Conservation (phyloP, 139 green algal species). For the Penium margaritaceum region DNA sequence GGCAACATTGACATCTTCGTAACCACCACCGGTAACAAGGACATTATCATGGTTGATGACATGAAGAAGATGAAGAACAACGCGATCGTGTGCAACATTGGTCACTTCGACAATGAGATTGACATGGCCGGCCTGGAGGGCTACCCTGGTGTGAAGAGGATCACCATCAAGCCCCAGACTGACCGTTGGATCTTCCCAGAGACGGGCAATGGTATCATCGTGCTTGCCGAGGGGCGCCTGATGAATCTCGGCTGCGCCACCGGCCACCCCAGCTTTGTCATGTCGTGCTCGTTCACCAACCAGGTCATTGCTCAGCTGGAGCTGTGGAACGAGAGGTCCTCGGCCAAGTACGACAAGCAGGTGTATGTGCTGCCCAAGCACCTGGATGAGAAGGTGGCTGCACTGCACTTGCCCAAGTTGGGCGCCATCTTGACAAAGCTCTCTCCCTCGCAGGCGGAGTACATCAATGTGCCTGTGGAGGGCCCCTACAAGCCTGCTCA, state of each 20-base stretch:
- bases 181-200: conserved; percentile 99
- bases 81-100: conserved; percentile 99
- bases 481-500: conserved; percentile 94
- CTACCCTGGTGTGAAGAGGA: conserved; percentile 84
- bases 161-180: conserved; percentile 92
- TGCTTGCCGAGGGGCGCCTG: conserved; percentile 96
- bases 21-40: conserved; percentile 97
- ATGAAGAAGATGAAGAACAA: conserved; percentile 99
- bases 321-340: conserved; percentile 92
- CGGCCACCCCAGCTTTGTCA: conserved; percentile 97
- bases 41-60: conserved; percentile 92
- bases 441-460: conserved; percentile 76
- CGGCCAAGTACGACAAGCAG: conserved; percentile 97
- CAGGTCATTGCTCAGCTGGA: conserved; percentile 96
- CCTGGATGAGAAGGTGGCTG: conserved; percentile 97
- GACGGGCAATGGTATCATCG: conserved; percentile 84
- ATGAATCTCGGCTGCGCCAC: conserved; percentile 99
- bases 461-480: conserved; percentile 89
- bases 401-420: conserved; percentile 91
- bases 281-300: conserved; percentile 99
- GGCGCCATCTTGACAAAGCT: conserved; percentile 91
- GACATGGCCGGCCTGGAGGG: conserved; percentile 91
- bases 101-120: conserved; percentile 99
- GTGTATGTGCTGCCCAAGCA: conserved; percentile 99
- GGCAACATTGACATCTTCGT: conserved; percentile 91